Conservation (phyloP, 345 rosid genomes). For the Chamaenerion angustifolium region DNA sequence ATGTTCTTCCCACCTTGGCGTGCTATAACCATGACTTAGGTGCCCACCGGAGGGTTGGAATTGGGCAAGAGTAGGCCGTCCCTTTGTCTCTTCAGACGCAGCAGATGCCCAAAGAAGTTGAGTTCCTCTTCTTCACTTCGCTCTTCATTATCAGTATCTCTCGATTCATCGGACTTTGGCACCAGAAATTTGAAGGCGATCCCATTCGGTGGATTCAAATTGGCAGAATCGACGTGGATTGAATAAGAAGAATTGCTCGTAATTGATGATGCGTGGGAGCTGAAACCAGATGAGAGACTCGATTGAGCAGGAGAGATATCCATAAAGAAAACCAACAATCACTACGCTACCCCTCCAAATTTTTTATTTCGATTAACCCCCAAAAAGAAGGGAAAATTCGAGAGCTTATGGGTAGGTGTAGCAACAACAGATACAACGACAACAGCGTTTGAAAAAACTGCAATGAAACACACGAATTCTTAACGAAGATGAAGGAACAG, state of each 20-base stretch:
- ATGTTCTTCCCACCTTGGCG: conserved; percentile 84
- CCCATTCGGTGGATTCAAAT: conserved; percentile 17
- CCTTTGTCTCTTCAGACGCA: conserved; percentile 65
- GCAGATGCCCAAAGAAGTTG: conserved; percentile 58
- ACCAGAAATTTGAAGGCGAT: conserved; percentile 46
- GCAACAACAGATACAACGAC: conserved; percentile 45
- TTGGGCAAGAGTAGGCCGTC: conserved; percentile 26
- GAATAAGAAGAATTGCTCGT: conserved; percentile 24
- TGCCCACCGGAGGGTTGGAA: conserved; percentile 70
- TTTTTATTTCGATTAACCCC: too few relatives aligned
- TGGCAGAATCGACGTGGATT: conserved; percentile 27
- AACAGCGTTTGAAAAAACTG: conserved; percentile 20
- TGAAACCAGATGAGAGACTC: conserved; percentile 22
- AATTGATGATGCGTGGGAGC: conserved; percentile 26
- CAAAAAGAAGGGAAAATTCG: neutral
- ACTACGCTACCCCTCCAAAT: too few relatives aligned
- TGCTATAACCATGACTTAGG: conserved; percentile 80
- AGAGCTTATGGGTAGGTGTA: conserved; percentile 19
- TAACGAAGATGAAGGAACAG: conserved; percentile 7
- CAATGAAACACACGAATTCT: conserved; percentile 21
- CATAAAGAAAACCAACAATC: conserved; percentile 23
- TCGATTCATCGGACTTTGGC: conserved; percentile 22
- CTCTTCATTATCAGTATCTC: conserved; percentile 13
- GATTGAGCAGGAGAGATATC: conserved; percentile 23
- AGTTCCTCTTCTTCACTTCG: conserved; percentile 43